Percentiles rank a stretch among this genome's conserved stretches.
phyloP scores from a whole-genome alignment of 768 basidiomycete species.

The Xerocomellus dryophilus region DNA sequence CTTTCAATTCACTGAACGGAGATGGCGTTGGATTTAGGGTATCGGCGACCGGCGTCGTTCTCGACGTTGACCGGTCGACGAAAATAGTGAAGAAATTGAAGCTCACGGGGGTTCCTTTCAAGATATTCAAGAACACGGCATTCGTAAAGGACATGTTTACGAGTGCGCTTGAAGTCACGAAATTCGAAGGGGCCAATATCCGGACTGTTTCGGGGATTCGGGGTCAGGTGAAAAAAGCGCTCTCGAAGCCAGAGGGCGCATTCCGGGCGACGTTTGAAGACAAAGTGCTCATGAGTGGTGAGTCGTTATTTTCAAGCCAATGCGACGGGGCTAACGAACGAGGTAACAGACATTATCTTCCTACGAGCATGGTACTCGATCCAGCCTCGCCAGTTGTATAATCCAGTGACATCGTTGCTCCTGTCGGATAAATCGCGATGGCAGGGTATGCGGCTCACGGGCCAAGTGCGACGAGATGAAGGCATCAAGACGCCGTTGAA shows the following conservation, averaged over 20 bases:
- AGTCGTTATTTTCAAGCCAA: constrained; percentile 29
- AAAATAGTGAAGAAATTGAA: constrained; percentile 99
- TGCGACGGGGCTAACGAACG: background rate
- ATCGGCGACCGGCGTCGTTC: constrained; percentile 89
- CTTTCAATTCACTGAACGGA: constrained; percentile 82
- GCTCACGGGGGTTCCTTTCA: constrained; percentile 91
- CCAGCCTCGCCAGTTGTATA: constrained; percentile 93
- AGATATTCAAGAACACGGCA: constrained; percentile 99
- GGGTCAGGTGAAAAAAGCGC: constrained; percentile 94
- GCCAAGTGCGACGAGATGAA: constrained; percentile 85
- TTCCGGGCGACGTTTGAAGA: constrained; percentile 98
- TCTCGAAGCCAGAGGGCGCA: constrained; percentile 92
- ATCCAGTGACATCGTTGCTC: constrained; percentile 89
- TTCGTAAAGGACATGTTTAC: constrained; percentile 98
- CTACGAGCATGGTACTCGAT: constrained; percentile 96
- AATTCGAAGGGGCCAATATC: constrained; percentile 98
- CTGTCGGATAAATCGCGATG: constrained; percentile 79
- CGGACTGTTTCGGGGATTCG: constrained; percentile 93
- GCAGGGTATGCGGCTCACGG: constrained; percentile 95
- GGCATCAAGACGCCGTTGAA: constrained; percentile 77
- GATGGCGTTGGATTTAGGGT: constrained; percentile 78
- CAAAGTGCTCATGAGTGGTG: constrained; percentile 93
- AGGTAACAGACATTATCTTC: constrained; percentile 79
- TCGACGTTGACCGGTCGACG: constrained; percentile 87
- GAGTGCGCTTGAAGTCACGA: constrained; percentile 90